A percentile compares a stretch with the other conserved stretches of the same genome.
Conservation (phyloP, 345 rosid genomes). For the Citrus trifoliata region DNA sequence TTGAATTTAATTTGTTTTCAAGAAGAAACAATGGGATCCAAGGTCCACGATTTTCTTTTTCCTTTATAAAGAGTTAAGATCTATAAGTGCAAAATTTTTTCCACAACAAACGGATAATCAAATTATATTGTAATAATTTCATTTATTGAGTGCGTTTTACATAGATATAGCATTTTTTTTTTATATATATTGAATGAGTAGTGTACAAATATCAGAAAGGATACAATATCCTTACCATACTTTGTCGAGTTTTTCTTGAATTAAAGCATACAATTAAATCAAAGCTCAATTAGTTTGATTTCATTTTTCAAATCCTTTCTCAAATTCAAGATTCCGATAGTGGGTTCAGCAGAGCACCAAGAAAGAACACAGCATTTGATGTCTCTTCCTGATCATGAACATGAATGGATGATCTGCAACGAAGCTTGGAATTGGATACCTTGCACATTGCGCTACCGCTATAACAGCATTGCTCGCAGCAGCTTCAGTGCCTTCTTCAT, state of each 20-base stretch:
- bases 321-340: slow-evolving; percentile 14
- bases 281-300: neutral
- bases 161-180: no score
- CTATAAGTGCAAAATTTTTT: no score
- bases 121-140: no score
- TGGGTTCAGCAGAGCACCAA: slow-evolving; percentile 29
- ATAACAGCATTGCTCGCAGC: slow-evolving; percentile 13
- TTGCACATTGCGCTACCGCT: neutral
- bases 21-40: no score
- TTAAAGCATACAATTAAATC: neutral
- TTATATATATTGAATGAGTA: no score
- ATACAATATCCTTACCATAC: neutral
- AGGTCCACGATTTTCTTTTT: no score
- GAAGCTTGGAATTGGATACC: slow-evolving; percentile 10
- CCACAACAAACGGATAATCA: no score
- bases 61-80: no score
- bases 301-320: neutral
- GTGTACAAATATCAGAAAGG: neutral
- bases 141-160: no score
- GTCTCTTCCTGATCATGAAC: slow-evolving; percentile 27
- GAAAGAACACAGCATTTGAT: slow-evolving; percentile 13
- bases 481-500: slow-evolving; percentile 41
- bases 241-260: neutral
- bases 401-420: slow-evolving; percentile 35
- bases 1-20: no score